Percentiles rank a stretch among this genome's conserved stretches.
These are phyloP conservation scores for Penicillium alfredii DNA, from an alignment of 495 filamentous ascomycete species.

Conservation along the genomic window DNA sequence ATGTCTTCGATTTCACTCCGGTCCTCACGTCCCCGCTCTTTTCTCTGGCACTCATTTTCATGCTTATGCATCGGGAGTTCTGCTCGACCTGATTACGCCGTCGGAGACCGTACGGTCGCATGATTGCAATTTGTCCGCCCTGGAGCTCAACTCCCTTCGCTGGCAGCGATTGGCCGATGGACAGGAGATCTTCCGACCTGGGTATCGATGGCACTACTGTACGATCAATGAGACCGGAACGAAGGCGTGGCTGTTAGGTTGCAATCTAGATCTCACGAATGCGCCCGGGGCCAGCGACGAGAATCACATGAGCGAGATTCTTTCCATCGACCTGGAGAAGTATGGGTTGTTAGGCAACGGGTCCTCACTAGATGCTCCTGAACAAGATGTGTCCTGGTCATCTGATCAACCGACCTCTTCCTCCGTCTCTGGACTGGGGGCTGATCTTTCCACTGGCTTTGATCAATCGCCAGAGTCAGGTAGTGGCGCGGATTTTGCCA, in stretches of 20 bases:
- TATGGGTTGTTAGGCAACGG: slow-evolving; percentile 85
- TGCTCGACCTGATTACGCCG: slow-evolving; percentile 90
- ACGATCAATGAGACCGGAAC: slow-evolving; percentile 88
- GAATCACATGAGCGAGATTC: slow-evolving; percentile 88
- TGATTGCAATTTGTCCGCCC: slow-evolving; percentile 82
- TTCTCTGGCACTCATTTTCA: slow-evolving; percentile 90
- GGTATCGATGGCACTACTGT: slow-evolving; percentile 96
- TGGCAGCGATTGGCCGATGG: slow-evolving; percentile 95
- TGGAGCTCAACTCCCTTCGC: slow-evolving; percentile 77
- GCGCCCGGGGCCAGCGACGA: slow-evolving; percentile 55
- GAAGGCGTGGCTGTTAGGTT: slow-evolving; percentile 94
- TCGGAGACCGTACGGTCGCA: slow-evolving; percentile 74
- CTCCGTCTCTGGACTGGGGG: slow-evolving; percentile 59
- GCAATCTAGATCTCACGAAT: slow-evolving; percentile 59
- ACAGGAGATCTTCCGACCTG: slow-evolving; percentile 78
- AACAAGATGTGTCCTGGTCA: slow-evolving; percentile 48
- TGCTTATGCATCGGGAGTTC: slow-evolving; percentile 83
- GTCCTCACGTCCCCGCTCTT: slow-evolving; percentile 79
- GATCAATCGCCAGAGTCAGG: slow-evolving; percentile 70
- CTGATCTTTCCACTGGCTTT: slow-evolving; percentile 79
- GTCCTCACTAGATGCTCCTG: slow-evolving; percentile 52
- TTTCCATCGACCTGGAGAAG: slow-evolving; percentile 80
- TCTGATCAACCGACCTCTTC: slow-evolving; percentile 44
- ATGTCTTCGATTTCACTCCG: slow-evolving; percentile 80
- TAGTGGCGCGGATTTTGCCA: slow-evolving; percentile 76